Conservation (phyloP, 306 rosid genomes). For the Sophora flavescens region DNA sequence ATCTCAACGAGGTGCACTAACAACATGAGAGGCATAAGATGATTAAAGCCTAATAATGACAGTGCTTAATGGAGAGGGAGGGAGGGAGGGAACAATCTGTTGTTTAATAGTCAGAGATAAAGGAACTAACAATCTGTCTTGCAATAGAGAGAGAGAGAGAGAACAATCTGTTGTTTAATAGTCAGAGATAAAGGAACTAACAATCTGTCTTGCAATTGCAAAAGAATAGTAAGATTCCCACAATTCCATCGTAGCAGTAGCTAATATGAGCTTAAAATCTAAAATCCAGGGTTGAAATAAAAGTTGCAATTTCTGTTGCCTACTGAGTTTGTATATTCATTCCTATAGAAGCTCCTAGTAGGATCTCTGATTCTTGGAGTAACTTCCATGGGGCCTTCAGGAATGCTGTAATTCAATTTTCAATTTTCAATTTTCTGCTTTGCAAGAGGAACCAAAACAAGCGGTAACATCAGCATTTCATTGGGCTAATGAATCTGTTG, state of each 20-base stretch:
- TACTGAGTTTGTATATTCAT: constrained; percentile 39
- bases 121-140: constrained; percentile 47
- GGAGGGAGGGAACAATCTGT: neutral
- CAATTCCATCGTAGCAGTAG: constrained; percentile 49
- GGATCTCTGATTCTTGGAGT: constrained; percentile 33
- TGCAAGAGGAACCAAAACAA: constrained; percentile 36
- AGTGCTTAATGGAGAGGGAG: neutral
- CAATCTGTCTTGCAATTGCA: constrained; percentile 53
- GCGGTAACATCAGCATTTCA: constrained; percentile 41
- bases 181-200: constrained; percentile 35
- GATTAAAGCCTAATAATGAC: neutral
- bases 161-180: neutral
- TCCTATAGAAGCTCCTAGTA: constrained; percentile 61
- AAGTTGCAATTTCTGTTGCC: constrained; percentile 54
- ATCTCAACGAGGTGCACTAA: neutral
- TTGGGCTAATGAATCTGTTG: constrained; percentile 41
- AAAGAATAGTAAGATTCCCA: constrained; percentile 62
- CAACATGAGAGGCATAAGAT: neutral
- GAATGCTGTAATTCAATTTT: constrained; percentile 20
- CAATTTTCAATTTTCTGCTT: constrained; percentile 50
- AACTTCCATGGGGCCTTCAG: constrained; percentile 47
- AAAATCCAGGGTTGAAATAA: constrained; percentile 36
- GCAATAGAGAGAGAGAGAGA: constrained; percentile 39
- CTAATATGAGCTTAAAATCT: constrained; percentile 53
- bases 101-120: constrained; percentile 26